These are phyloP conservation scores for Cladosporium sphaerospermum DNA, from an alignment of 2,329 filamentous ascomycete genomes.

Conservation along the genomic window DNA sequence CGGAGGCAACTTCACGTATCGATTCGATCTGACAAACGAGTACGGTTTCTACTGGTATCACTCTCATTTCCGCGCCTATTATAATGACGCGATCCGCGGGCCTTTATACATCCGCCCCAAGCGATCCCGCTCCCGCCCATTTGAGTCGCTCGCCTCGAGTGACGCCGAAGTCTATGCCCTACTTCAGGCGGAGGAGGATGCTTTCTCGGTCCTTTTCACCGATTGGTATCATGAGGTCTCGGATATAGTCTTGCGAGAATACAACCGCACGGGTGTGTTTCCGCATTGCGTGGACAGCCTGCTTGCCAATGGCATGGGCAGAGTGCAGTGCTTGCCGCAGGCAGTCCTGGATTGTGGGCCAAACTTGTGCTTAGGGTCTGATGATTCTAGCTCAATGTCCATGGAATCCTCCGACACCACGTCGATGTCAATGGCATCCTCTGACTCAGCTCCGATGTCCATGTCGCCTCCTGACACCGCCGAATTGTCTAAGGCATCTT, in stretches of 20 bases:
- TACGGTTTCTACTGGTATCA: slow-evolving; percentile 4
- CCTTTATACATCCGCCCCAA: not conserved
- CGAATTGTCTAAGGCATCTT: not conserved
- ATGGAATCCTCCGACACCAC: not conserved
- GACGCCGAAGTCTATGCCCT: not conserved
- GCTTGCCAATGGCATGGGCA: slow-evolving; percentile 1
- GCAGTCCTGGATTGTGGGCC: slow-evolving; percentile 1
- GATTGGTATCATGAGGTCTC: slow-evolving; percentile 2
- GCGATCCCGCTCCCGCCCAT: not conserved
- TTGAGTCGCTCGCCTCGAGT: not conserved
- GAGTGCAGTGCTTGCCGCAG: slow-evolving; percentile 1
- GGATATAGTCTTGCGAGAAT: not conserved
- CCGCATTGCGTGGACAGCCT: slow-evolving; percentile 1
- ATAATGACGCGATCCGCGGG: slow-evolving; percentile 1
- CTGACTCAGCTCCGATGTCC: not conserved
- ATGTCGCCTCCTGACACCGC: not conserved
- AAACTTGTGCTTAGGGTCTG: not conserved
- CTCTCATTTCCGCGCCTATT: slow-evolving; percentile 7
- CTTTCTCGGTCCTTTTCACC: not conserved
- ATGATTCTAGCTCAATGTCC: not conserved
- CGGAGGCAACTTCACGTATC: slow-evolving; percentile 31
- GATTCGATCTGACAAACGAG: slow-evolving; percentile 22
- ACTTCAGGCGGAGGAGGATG: not conserved
- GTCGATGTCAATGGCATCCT: not conserved
- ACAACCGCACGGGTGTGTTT: slow-evolving; percentile 1